These are phyloP conservation scores for Diphasiastrum complanatum DNA, from an alignment of 83 land plant genomes.

Conservation along the genomic window DNA sequence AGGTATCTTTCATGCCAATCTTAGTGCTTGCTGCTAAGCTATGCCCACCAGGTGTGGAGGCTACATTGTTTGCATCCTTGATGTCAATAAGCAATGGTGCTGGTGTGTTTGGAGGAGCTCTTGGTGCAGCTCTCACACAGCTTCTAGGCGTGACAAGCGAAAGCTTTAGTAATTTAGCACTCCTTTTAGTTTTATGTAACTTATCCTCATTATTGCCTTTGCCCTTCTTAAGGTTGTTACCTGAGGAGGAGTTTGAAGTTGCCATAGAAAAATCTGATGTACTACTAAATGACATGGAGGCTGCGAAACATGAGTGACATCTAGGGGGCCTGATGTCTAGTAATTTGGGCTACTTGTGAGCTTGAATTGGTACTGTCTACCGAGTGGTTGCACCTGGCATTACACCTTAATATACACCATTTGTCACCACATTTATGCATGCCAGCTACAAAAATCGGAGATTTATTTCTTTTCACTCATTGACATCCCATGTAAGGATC, in stretches of 20 bases:
- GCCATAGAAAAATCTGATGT: constrained; percentile 34
- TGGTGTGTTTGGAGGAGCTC: constrained; percentile 72
- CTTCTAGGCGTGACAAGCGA: constrained; percentile 78
- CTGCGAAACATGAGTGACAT: constrained; percentile 33
- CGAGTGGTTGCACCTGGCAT: too few relatives aligned
- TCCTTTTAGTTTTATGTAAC: constrained; percentile 64
- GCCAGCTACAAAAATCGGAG: too few relatives aligned
- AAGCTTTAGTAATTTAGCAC: constrained; percentile 60
- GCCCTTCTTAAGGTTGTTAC: constrained; percentile 79
- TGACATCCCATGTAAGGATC: too few relatives aligned
- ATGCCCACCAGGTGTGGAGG: constrained; percentile 93
- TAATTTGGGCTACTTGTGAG: too few relatives aligned
- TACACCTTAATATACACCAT: too few relatives aligned
- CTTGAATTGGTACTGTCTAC: too few relatives aligned
- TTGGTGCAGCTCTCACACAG: constrained; percentile 90
- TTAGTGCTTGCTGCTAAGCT: constrained; percentile 85
- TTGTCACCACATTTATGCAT: too few relatives aligned
- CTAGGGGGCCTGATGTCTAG: too few relatives aligned
- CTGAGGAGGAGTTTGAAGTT: constrained; percentile 38
- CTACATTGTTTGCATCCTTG: constrained; percentile 91
- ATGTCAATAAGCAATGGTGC: constrained; percentile 97
- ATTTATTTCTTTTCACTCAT: too few relatives aligned
- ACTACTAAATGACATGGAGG: constrained; percentile 23
- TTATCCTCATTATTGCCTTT: constrained; percentile 78
- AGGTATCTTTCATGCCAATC: constrained; percentile 98